Evolutionary conservation across 768 basidiomycete species (phyloP).

Genomic region (Hygrocybe punicea): DNA sequence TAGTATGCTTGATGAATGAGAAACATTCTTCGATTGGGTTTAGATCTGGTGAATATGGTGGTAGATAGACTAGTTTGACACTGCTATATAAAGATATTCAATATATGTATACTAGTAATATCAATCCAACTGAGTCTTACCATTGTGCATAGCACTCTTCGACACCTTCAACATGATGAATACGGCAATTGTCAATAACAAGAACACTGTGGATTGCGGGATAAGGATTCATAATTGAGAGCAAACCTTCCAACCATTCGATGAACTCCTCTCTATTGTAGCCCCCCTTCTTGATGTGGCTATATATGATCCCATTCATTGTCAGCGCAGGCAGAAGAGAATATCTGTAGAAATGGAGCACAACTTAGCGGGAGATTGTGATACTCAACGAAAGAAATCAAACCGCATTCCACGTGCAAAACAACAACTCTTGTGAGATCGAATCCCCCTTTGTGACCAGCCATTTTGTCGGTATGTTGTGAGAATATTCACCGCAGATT

Average conservation of each 20-base stretch:
- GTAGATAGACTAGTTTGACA: constrained; percentile 3
- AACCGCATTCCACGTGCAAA: constrained; percentile 9
- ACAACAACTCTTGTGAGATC: constrained; percentile 1
- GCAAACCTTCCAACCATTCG: constrained; percentile 11
- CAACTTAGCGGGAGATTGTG: neutral
- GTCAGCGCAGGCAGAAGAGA: constrained; percentile 17
- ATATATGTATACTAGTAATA: neutral
- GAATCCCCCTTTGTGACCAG: constrained; percentile 7
- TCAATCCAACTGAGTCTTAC: neutral
- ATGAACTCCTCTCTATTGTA: constrained; percentile 16
- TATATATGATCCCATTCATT: constrained; percentile 16
- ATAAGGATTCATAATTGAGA: constrained; percentile 29
- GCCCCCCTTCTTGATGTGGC: constrained; percentile 12
- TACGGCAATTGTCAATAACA: constrained; percentile 40
- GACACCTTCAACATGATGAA: constrained; percentile 37
- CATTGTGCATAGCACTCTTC: neutral
- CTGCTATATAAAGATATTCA: neutral
- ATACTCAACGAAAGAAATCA: neutral
- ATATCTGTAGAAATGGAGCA: constrained; percentile 9
- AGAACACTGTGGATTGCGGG: constrained; percentile 34
- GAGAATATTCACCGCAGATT: constrained; percentile 10
- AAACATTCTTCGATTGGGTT: constrained; percentile 15
- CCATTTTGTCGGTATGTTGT: constrained; percentile 9
- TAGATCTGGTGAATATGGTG: constrained; percentile 13
- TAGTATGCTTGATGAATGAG: constrained; percentile 22